These are phyloP conservation scores for Solanum virginianum DNA, from an alignment of 257 asterid species.

Conservation along the genomic window DNA sequence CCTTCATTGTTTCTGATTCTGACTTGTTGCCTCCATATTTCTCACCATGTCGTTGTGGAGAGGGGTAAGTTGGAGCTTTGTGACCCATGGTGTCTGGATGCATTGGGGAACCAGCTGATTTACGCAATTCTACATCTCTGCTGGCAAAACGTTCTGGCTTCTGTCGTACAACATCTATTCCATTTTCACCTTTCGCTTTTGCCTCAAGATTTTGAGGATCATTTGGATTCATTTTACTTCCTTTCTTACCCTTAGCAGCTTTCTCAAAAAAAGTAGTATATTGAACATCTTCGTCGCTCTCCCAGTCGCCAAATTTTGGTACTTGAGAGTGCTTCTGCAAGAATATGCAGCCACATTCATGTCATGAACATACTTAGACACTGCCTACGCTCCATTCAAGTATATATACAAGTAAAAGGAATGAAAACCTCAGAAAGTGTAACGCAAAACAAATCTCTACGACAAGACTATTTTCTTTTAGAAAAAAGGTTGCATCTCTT, in stretches of 20 bases:
- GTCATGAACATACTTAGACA: background rate
- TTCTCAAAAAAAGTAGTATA: conserved; percentile 56
- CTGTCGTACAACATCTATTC: conserved; percentile 18
- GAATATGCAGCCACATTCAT: conserved; percentile 5
- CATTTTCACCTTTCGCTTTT: conserved; percentile 23
- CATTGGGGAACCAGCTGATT: conserved; percentile 26
- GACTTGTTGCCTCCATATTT: conserved; percentile 20
- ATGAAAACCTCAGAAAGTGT: background rate
- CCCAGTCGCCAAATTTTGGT: conserved; percentile 82
- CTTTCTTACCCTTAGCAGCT: conserved; percentile 43
- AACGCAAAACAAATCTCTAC: background rate
- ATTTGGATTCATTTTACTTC: conserved; percentile 29
- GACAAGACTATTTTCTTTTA: background rate
- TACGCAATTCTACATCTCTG: conserved; percentile 26
- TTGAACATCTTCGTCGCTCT: conserved; percentile 49
- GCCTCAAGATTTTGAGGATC: conserved; percentile 27
- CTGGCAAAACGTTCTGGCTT: conserved; percentile 17
- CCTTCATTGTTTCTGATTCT: conserved; percentile 29
- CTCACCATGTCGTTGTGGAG: conserved; percentile 14
- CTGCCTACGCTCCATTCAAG: background rate
- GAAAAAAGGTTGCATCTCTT: too few relatives aligned
- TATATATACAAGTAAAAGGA: background rate
- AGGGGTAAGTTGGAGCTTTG: conserved; percentile 19
- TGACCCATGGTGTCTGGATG: conserved; percentile 15
- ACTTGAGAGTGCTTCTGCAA: conserved; percentile 38